Evolutionary conservation across 2,329 filamentous ascomycete species (phyloP).

Genomic region (Orbilia javanica): DNA sequence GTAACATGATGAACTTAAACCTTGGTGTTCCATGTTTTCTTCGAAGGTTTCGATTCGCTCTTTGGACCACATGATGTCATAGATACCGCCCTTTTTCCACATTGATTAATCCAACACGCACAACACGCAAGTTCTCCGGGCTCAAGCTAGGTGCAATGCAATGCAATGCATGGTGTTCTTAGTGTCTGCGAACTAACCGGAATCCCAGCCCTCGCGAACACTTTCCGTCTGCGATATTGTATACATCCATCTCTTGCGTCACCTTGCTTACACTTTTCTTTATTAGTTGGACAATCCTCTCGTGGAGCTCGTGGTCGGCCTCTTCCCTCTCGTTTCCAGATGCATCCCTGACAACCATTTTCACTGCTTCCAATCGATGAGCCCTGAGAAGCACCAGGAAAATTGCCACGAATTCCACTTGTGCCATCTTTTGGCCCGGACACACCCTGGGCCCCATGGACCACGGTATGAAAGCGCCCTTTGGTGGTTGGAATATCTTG

Average conservation of each 20-base stretch:
- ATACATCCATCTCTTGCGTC: constrained; percentile 38
- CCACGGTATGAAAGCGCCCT: constrained; percentile 68
- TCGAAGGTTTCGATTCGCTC: neutral
- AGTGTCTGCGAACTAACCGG: constrained; percentile 17
- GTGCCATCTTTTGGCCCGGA: constrained; percentile 71
- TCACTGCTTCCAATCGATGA: constrained; percentile 61
- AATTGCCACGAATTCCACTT: constrained; percentile 70
- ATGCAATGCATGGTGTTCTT: too few relatives aligned
- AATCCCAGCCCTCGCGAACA: constrained; percentile 10
- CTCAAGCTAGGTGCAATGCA: too few relatives aligned
- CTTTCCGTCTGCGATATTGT: constrained; percentile 27
- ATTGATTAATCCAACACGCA: too few relatives aligned
- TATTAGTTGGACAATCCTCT: constrained; percentile 1
- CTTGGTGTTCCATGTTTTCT: neutral
- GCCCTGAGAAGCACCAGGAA: constrained; percentile 66
- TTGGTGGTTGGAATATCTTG: constrained; percentile 64
- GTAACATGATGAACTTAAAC: neutral
- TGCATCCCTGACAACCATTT: neutral
- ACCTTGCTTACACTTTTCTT: constrained; percentile 20
- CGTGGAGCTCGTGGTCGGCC: constrained; percentile 16
- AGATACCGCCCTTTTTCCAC: too few relatives aligned
- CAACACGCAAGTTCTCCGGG: neutral
- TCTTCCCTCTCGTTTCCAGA: constrained; percentile 24
- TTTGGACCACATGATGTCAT: neutral
- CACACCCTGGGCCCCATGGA: constrained; percentile 69